Conservation (phyloP, 2,329 filamentous ascomycete genomes). For the Diaporthe vaccinii region DNA sequence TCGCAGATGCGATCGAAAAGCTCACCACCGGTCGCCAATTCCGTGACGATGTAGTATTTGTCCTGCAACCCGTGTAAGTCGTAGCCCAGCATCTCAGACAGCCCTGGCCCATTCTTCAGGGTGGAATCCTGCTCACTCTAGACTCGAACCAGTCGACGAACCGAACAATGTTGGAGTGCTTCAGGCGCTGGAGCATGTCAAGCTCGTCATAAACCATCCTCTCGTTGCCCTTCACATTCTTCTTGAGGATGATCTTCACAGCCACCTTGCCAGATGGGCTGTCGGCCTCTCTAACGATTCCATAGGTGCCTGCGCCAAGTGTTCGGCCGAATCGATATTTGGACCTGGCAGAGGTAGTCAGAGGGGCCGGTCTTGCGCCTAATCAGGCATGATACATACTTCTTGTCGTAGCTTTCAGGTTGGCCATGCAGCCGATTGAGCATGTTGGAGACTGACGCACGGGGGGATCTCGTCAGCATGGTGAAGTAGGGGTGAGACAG, state of each 20-base stretch:
- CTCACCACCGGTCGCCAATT: constrained; percentile 95
- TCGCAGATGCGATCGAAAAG: constrained; percentile 98
- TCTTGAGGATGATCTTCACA: constrained; percentile 99
- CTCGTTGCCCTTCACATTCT: constrained; percentile 98
- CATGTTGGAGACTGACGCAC: constrained; percentile 81
- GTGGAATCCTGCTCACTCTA: constrained; percentile 71
- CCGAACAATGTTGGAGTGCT: constrained; percentile 95
- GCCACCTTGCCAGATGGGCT: constrained; percentile 87
- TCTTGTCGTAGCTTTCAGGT: constrained; percentile 98
- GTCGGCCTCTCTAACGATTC: constrained; percentile 96
- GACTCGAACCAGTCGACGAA: constrained; percentile 99
- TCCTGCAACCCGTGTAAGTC: constrained; percentile 69
- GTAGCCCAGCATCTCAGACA: not conserved
- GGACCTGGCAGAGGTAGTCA: constrained; percentile 64
- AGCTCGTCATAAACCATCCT: constrained; percentile 99
- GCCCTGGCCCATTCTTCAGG: not conserved
- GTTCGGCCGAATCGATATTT: constrained; percentile 95
- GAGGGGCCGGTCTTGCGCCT: constrained; percentile 43
- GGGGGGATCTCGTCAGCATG: constrained; percentile 38
- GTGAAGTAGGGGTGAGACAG: constrained; percentile 15
- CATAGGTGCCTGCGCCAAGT: constrained; percentile 96
- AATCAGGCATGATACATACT: constrained; percentile 67
- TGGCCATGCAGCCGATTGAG: constrained; percentile 96
- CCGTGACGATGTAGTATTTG: constrained; percentile 99
- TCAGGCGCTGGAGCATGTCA: constrained; percentile 89